Evolutionary conservation across 108 stramenopile genomes (phyloP), one percentile per base, ranked within the genome.

Genomic region (Pseudonitzschia multistriata): DNA sequence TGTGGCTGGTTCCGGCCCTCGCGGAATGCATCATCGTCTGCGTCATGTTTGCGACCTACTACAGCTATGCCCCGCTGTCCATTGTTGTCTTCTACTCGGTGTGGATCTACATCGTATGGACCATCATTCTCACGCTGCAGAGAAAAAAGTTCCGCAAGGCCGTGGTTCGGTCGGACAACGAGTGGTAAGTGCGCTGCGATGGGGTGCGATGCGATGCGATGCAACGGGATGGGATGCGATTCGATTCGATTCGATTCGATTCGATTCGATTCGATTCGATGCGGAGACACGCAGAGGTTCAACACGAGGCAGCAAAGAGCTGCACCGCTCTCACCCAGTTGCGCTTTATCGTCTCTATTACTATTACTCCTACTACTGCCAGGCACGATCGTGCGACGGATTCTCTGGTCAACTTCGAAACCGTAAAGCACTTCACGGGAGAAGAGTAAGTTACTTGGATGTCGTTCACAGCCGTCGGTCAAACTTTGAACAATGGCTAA

Each of bases 371-470:
- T 19, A 8, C 50, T 52, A 25, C 25, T 25, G 10, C 22, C 3
- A 52, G 57, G 57, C 95, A 97, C 72, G 96, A 97, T 67, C 80
- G 79, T 21, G 91, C 86, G 48, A 96, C 94, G 0, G 98, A 99
- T 66, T 83, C 83, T 10, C 72, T 99, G 49, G 66, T 97, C 49
- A 98, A 99, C 76, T 97, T 95, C 69, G 98, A 99, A 76, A 96
- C 96, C 17, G 98, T 99, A 42, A 99, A 99, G 67, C 94, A 93
- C 63, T 99, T 99, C 64, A 97, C 96, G 6, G 91, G 87, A 13
- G 98, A 99, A 81, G 73, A 74, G 42, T 64, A 45, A 27, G 57
- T 59, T 8, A 59, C 35, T 55, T 30, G 27, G 21, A 55, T 25
- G 13, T 27, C 14, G 5, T 55, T 55, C 54, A 8, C 13, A 22